Evolutionary conservation across 768 basidiomycete species (phyloP), one percentile per base, ranked within the genome.

Genomic region (Glaciozyma antarctica): DNA sequence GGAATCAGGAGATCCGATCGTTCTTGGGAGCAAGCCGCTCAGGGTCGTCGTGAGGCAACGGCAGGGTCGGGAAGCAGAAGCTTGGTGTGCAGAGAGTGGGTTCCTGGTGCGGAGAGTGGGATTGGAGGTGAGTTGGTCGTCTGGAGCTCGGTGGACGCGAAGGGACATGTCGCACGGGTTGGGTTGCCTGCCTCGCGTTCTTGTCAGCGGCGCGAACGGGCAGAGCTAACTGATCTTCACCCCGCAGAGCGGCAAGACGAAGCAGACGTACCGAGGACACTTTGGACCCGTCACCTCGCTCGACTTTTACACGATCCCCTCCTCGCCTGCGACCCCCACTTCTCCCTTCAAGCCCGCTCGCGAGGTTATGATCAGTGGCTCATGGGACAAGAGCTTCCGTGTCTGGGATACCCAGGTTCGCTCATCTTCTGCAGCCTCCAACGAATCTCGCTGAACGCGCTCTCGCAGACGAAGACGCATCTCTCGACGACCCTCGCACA

Each of bases 331-430:
- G 17, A 26, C 26, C 22, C 10, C 22, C 4, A 82, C 78, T 69
- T 79, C 76, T 62, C 70, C 61, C 21, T 66, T 71, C 30, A 78
- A 79, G 16, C 77, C 79, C 19, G 78, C 81, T 63, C 77, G 75
- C 17, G 79, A 80, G 67, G 75, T 87, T 12, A 77, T 99, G 45
- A 82, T 98, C 68, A 90, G 88, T 52, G 92, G 88, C 26, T 92
- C 92, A 54, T 99, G 95, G 95, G 95, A 99, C 75, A 86, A 97
- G 90, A 85, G 85, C 0, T 88, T 99, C 76, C 87, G 84, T 75
- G 63, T 93, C 9, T 98, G 93, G 93, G 81, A 93, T 73, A 83
- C 82, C 15, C 75, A 82, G 69, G 94, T 93, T 71, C 58, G 82
- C 64, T 45, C 70, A 64, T 38, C 51, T 10, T 21, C 9, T 24